Percentiles rank a stretch among this genome's conserved stretches.
Conservation (phyloP, 2,329 filamentous ascomycete species). For the Simplicillium aogashimaense region DNA sequence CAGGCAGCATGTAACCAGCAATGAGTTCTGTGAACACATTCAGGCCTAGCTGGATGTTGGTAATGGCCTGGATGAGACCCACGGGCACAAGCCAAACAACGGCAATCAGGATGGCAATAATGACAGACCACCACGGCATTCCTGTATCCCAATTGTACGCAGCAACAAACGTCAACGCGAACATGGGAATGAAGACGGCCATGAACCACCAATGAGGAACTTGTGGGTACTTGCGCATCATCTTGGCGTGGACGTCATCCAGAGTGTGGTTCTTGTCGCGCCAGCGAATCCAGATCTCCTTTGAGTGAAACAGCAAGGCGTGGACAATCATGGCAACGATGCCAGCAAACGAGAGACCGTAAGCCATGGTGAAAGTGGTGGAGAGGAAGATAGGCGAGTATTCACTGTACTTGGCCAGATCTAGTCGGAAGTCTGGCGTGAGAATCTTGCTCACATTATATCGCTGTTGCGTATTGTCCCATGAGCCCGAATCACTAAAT, state of each 20-base stretch:
- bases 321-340: slow-evolving; percentile 33
- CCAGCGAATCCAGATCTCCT: slow-evolving; percentile 32
- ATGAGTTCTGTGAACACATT: slow-evolving; percentile 25
- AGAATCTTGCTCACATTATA: slow-evolving; percentile 46
- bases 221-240: slow-evolving; percentile 18
- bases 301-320: slow-evolving; percentile 24
- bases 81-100: slow-evolving; percentile 11
- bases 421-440: slow-evolving; percentile 32
- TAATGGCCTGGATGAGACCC: slow-evolving; percentile 17
- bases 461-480: slow-evolving; percentile 41
- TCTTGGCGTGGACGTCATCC: slow-evolving; percentile 23
- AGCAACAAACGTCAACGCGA: slow-evolving; percentile 20
- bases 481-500: slow-evolving; percentile 40
- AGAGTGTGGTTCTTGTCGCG: slow-evolving; percentile 32
- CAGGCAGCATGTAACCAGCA: slow-evolving; percentile 11
- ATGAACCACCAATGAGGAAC: slow-evolving; percentile 29
- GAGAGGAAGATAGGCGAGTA: slow-evolving; percentile 46
- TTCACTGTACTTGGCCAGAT: slow-evolving; percentile 35
- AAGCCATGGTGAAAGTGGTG: slow-evolving; percentile 32
- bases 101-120: slow-evolving; percentile 13
- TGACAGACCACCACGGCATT: slow-evolving; percentile 14
- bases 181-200: slow-evolving; percentile 15
- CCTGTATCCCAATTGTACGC: slow-evolving; percentile 13
- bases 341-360: slow-evolving; percentile 31
- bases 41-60: slow-evolving; percentile 19